Conservation (phyloP, 441 rosid species). For the Cnidoscolus chayamansa region DNA sequence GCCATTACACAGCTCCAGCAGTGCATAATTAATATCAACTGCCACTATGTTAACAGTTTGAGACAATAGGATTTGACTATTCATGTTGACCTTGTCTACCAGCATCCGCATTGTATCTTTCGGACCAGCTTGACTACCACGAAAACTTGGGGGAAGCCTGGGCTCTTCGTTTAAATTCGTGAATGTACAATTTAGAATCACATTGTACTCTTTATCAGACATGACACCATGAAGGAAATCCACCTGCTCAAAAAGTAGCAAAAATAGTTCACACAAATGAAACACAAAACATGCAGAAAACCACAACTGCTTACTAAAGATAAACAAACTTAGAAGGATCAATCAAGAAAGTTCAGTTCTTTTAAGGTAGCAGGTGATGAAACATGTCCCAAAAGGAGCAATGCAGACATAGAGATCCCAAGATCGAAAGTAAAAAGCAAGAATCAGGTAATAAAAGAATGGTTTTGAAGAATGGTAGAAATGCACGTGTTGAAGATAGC, state of each 20-base stretch:
- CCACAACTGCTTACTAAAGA: neutral
- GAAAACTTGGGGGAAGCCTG: conserved; percentile 89
- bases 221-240: conserved; percentile 80
- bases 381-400: too few species aligned
- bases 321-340: conserved; percentile 4
- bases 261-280: conserved; percentile 16
- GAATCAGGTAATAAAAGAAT: too few species aligned
- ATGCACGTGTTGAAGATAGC: too few species aligned
- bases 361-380: too few species aligned
- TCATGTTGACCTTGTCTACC: conserved; percentile 86
- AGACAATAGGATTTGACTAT: conserved; percentile 80
- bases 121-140: conserved; percentile 67
- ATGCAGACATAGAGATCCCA: too few species aligned
- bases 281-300: neutral
- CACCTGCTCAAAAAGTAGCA: conserved; percentile 57
- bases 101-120: conserved; percentile 71
- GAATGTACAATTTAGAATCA: conserved; percentile 60
- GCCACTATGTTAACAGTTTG: conserved; percentile 81
- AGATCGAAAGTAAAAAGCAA: too few species aligned
- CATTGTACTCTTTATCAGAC: conserved; percentile 88
- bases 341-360: neutral
- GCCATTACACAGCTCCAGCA: conserved; percentile 89
- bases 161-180: conserved; percentile 86
- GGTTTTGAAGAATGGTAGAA: too few species aligned
- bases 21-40: conserved; percentile 81